phyloP scores from a whole-genome alignment of 441 rosid species.

The Jatropha podagrica region DNA sequence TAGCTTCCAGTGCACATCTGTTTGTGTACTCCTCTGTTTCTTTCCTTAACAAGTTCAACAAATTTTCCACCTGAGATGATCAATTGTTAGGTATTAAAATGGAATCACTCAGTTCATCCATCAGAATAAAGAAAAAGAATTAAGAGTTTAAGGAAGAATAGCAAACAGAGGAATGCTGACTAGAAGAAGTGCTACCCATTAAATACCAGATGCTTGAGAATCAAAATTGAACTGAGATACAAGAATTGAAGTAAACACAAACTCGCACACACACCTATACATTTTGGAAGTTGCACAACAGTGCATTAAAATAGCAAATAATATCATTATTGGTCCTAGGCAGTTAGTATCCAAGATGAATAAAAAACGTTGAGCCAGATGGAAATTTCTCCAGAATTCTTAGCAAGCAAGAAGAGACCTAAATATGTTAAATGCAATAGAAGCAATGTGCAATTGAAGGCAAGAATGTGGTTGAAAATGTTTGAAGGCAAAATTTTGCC shows the following conservation, averaged over 20 bases:
- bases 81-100: constrained; percentile 6
- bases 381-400: background rate
- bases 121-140: background rate
- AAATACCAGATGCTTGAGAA: background rate
- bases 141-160: background rate
- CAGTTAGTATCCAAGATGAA: background rate
- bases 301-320: background rate
- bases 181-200: background rate
- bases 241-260: background rate
- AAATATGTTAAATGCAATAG: background rate
- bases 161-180: background rate
- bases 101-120: background rate
- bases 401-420: background rate
- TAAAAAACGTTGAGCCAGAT: background rate
- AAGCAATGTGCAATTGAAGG: background rate
- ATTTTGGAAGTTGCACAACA: background rate
- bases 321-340: background rate
- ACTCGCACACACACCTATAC: background rate
- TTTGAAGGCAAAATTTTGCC: background rate
- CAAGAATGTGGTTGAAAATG: background rate
- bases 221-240: background rate
- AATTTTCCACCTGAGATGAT: constrained; percentile 50
- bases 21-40: constrained; percentile 49
- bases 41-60: constrained; percentile 43
- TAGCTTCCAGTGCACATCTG: constrained; percentile 57